Conservation (phyloP, 2,329 filamentous ascomycete species). For the Xylariaceae sp. region DNA sequence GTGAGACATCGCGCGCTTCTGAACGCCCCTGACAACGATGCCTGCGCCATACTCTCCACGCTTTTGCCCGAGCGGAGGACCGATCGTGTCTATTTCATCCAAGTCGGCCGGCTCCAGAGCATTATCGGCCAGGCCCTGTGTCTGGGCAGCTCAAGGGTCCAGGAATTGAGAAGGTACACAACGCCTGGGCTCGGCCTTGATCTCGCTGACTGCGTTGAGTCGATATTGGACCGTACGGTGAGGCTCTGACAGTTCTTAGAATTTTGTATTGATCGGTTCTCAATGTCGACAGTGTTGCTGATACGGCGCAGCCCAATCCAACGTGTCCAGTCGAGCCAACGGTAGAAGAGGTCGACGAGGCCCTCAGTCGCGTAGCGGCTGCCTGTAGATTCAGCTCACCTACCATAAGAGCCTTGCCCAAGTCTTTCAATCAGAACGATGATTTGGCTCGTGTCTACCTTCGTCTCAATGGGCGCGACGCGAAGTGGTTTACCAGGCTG, state of each 20-base stretch:
- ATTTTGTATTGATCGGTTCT: too few species aligned
- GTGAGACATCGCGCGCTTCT: conserved; percentile 50
- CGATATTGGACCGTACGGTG: background rate
- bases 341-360: conserved; percentile 64
- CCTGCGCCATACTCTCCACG: conserved; percentile 62
- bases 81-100: conserved; percentile 70
- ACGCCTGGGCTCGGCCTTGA: conserved; percentile 52
- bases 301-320: too few species aligned
- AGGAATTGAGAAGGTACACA: conserved; percentile 56
- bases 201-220: conserved; percentile 62
- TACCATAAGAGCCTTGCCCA: conserved; percentile 23
- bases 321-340: conserved; percentile 48
- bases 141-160: conserved; percentile 53
- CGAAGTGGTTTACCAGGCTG: conserved; percentile 81
- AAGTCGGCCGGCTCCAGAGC: conserved; percentile 52
- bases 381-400: conserved; percentile 64
- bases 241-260: too few species aligned
- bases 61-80: conserved; percentile 68
- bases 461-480: conserved; percentile 57
- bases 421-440: conserved; percentile 2
- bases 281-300: too few species aligned
- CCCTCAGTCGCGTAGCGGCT: conserved; percentile 60
- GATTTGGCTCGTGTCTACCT: conserved; percentile 40
- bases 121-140: conserved; percentile 61
- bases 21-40: conserved; percentile 46